Percentiles rank a stretch among this genome's conserved stretches.
Evolutionary conservation across 2,329 filamentous ascomycete genomes (phyloP).

Genomic region (Calonectria multiphialidica): DNA sequence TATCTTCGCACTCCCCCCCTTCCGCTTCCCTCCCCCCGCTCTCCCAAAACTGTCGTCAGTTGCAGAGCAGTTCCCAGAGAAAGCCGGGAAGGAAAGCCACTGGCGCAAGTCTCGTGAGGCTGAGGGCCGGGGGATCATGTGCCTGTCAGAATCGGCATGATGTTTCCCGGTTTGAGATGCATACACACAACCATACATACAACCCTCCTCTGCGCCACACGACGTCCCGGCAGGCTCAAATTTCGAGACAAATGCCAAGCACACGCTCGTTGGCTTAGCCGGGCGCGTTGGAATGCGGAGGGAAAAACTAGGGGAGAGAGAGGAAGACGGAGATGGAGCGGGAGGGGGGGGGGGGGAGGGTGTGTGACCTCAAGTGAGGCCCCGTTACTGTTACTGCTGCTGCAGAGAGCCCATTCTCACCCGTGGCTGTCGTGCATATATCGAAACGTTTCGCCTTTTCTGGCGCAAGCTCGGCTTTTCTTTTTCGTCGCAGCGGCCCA

Average conservation of each 20-base stretch:
- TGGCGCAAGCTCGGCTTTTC: background rate
- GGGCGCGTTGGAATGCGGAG: background rate
- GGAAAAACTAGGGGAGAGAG: background rate
- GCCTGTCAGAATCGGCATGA: slow-evolving; percentile 19
- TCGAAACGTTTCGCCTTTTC: slow-evolving; percentile 17
- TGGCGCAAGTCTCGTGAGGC: background rate
- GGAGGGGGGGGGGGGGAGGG: background rate
- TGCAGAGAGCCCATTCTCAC: background rate
- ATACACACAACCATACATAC: background rate
- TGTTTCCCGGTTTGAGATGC: slow-evolving; percentile 1
- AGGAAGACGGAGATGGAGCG: too few relatives aligned
- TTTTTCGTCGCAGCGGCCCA: slow-evolving; percentile 5
- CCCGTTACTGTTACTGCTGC: background rate
- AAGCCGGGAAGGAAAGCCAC: background rate
- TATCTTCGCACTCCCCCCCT: background rate
- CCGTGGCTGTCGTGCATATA: slow-evolving; percentile 17
- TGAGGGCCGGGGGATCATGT: slow-evolving; percentile 8
- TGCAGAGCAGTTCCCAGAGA: background rate
- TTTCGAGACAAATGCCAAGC: background rate
- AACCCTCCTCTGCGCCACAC: background rate
- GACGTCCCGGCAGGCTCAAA: background rate
- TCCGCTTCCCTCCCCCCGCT: too few relatives aligned
- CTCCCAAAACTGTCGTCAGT: background rate
- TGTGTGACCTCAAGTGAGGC: background rate
- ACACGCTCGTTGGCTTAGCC: background rate